These are phyloP conservation scores for Cercospora sp. DNA, from an alignment of 2,329 filamentous ascomycete species.

Conservation along the genomic window DNA sequence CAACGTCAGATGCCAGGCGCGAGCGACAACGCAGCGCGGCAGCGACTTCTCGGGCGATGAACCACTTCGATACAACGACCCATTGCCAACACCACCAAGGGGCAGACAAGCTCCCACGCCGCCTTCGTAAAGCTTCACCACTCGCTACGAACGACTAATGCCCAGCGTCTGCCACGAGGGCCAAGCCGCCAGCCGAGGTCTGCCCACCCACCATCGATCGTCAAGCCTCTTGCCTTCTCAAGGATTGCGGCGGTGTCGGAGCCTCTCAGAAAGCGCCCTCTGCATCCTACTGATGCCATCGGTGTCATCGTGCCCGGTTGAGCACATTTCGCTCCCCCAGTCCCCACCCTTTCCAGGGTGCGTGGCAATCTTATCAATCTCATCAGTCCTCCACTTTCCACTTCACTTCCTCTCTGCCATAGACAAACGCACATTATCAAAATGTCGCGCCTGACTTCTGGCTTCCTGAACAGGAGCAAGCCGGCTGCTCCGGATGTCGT, in stretches of 20 bases:
- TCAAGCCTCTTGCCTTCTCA: neutral
- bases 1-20: neutral
- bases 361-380: constrained; percentile 10
- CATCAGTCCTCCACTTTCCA: neutral
- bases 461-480: constrained; percentile 2
- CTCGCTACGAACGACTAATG: neutral
- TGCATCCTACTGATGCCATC: neutral
- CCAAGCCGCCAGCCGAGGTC: constrained; percentile 9
- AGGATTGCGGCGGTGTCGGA: neutral
- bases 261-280: neutral
- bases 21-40: neutral
- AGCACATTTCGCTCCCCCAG: neutral
- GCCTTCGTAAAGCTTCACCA: neutral
- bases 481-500: constrained; percentile 8
- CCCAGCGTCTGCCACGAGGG: constrained; percentile 5
- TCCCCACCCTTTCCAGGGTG: neutral
- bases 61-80: neutral
- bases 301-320: neutral
- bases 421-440: neutral
- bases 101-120: neutral
- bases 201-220: constrained; percentile 1
- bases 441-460: constrained; percentile 10
- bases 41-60: neutral
- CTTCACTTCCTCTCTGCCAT: neutral
- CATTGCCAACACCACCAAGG: neutral